These are phyloP conservation scores for Malassezia furfur DNA, from an alignment of 1,284 basidiomycete species.

Conservation along the genomic window DNA sequence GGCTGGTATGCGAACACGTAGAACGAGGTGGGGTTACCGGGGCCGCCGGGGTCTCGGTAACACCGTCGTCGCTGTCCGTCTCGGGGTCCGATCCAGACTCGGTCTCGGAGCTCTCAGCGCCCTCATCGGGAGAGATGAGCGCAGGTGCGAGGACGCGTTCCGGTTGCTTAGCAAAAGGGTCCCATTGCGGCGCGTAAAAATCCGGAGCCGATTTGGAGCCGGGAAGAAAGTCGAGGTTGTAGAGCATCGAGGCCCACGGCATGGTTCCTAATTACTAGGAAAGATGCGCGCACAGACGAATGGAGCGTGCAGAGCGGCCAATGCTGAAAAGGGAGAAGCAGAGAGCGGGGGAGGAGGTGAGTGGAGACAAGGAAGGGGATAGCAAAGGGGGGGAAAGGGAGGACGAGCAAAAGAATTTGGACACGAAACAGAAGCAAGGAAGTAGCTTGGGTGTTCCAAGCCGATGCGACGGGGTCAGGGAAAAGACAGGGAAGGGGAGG, in stretches of 20 bases:
- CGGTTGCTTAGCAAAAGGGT: not conserved
- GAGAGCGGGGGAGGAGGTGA: too few relatives aligned
- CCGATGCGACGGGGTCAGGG: not conserved
- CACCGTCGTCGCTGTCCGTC: not conserved
- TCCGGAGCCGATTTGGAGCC: not conserved
- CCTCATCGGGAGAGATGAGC: not conserved
- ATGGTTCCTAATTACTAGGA: not conserved
- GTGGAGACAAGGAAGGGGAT: not conserved
- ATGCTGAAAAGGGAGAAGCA: too few relatives aligned
- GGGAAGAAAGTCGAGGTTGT: constrained; percentile 1
- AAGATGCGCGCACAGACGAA: too few relatives aligned
- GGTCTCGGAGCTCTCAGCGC: not conserved
- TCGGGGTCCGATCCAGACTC: not conserved
- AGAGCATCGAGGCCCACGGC: constrained; percentile 2
- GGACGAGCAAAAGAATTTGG: too few relatives aligned
- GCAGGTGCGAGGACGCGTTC: not conserved
- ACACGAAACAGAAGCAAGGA: too few relatives aligned
- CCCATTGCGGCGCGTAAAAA: not conserved
- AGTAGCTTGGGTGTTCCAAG: too few relatives aligned
- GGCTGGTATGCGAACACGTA: too few relatives aligned
- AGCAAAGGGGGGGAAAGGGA: too few relatives aligned
- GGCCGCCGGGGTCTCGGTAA: too few relatives aligned
- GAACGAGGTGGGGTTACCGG: too few relatives aligned
- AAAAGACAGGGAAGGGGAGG: not conserved
- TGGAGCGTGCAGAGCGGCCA: too few relatives aligned